phyloP scores from a whole-genome alignment of 805 yeast genomes.

The Tanozyma kutaoensis region DNA sequence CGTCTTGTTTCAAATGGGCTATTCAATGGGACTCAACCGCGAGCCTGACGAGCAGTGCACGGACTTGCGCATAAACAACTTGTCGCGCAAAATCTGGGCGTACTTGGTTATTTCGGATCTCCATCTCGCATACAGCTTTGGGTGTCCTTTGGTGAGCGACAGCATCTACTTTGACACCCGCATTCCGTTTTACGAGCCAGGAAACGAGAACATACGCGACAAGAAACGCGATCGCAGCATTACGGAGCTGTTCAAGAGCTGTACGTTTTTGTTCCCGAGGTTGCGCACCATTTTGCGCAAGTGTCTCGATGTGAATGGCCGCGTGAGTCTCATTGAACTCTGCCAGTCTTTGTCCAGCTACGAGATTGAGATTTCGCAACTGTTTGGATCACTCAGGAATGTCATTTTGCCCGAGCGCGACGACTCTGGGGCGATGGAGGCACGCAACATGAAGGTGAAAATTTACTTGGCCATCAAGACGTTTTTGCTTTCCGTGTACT shows the following conservation, averaged over 20 bases:
- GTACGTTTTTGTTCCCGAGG: constrained; percentile 1
- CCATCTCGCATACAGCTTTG: constrained; percentile 4
- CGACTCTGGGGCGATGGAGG: too few relatives aligned
- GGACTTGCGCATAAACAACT: constrained; percentile 7
- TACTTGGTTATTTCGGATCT: constrained; percentile 5
- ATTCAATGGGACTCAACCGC: constrained; percentile 52
- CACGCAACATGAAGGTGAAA: constrained; percentile 7
- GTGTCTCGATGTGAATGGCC: constrained; percentile 2
- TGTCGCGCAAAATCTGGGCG: constrained; percentile 14
- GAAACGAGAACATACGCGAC: constrained; percentile 6
- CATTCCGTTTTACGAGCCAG: constrained; percentile 4
- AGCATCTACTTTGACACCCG: constrained; percentile 4
- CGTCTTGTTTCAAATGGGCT: constrained; percentile 43
- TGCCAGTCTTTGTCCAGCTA: constrained; percentile 2
- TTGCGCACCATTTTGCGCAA: constrained; percentile 2
- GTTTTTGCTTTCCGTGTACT: constrained; percentile 7
- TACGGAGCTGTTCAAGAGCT: constrained; percentile 3
- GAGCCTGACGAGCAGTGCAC: constrained; percentile 34
- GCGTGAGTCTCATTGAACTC: constrained; percentile 4
- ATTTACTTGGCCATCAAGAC: constrained; percentile 5
- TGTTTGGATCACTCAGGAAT: constrained; percentile 3
- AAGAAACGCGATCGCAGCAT: constrained; percentile 3
- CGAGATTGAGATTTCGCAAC: constrained; percentile 4
- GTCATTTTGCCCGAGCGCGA: too few relatives aligned
- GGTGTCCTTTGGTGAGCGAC: constrained; percentile 4